A percentile compares a stretch with the other conserved stretches of the same genome.
Evolutionary conservation across 768 basidiomycete genomes (phyloP).

Genomic region (Mycena floridula): DNA sequence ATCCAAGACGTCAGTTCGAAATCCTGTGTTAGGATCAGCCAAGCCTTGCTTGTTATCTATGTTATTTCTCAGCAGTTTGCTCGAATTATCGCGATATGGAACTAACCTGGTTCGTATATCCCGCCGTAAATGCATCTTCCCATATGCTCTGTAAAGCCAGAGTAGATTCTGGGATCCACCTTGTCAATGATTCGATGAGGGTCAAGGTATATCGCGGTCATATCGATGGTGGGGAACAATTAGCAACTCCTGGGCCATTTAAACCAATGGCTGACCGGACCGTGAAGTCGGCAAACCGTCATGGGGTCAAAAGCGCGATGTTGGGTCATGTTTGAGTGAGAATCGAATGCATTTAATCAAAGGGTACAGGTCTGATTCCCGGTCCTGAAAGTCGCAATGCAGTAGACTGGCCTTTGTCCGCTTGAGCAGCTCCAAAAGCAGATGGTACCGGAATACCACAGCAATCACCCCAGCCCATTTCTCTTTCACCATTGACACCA

Average conservation of each 20-base stretch:
- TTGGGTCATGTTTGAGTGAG: no score
- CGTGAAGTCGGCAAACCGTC: no score
- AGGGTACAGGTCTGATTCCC: slow-evolving; percentile 72
- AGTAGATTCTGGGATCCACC: slow-evolving; percentile 46
- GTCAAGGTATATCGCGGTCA: slow-evolving; percentile 33
- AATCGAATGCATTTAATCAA: slow-evolving; percentile 69
- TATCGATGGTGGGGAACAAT: no score
- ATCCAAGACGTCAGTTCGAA: slow-evolving; percentile 44
- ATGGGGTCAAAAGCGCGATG: no score
- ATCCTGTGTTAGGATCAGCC: slow-evolving; percentile 35
- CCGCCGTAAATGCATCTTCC: slow-evolving; percentile 52
- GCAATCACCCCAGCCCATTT: slow-evolving; percentile 81
- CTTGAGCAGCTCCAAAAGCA: slow-evolving; percentile 68
- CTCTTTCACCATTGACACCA: slow-evolving; percentile 41
- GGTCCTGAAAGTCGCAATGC: slow-evolving; percentile 45
- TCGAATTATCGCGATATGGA: not conserved
- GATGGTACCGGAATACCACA: slow-evolving; percentile 88
- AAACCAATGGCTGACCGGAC: no score
- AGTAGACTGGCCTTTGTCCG: slow-evolving; percentile 35
- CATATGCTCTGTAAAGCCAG: slow-evolving; percentile 60
- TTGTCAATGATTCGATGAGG: slow-evolving; percentile 33
- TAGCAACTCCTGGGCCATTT: no score
- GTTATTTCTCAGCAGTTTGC: not conserved
- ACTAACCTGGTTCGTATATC: slow-evolving; percentile 28
- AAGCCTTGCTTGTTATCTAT: slow-evolving; percentile 26